These are phyloP conservation scores for Diaporthe sp. DNA, from an alignment of 2,329 filamentous ascomycete species.

Conservation along the genomic window DNA sequence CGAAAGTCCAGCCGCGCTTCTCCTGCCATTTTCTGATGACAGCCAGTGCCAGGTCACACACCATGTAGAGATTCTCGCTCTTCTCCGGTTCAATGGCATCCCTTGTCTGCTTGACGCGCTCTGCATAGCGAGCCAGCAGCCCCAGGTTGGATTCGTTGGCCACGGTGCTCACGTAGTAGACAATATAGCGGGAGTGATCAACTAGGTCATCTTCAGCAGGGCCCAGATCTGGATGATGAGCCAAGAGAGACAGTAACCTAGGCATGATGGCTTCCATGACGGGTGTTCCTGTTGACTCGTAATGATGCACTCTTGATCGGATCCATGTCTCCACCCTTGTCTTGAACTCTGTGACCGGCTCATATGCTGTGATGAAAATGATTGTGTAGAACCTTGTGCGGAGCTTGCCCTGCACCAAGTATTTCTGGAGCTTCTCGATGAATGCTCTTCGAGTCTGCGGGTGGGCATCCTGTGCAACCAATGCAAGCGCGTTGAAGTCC, in stretches of 20 bases:
- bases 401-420: constrained; percentile 80
- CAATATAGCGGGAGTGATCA: constrained; percentile 88
- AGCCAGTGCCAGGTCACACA: constrained; percentile 88
- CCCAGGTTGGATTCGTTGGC: constrained; percentile 89
- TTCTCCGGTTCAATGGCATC: constrained; percentile 79
- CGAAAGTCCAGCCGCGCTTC: constrained; percentile 85
- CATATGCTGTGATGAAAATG: constrained; percentile 91
- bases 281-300: constrained; percentile 68
- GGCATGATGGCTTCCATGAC: constrained; percentile 86
- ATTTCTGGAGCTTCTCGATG: constrained; percentile 89
- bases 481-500: constrained; percentile 85
- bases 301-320: constrained; percentile 80
- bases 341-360: constrained; percentile 81
- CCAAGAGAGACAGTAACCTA: constrained; percentile 86
- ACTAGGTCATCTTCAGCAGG: constrained; percentile 74
- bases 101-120: constrained; percentile 89
- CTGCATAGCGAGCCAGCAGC: constrained; percentile 90
- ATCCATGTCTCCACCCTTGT: constrained; percentile 89
- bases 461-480: constrained; percentile 83
- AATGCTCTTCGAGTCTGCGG: constrained; percentile 83
- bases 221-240: constrained; percentile 93
- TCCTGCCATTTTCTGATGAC: constrained; percentile 90
- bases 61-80: constrained; percentile 83
- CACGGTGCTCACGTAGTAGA: constrained; percentile 88
- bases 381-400: constrained; percentile 87